These are phyloP conservation scores for Trichosanthes cucumerina DNA, from an alignment of 306 rosid genomes.

Conservation along the genomic window DNA sequence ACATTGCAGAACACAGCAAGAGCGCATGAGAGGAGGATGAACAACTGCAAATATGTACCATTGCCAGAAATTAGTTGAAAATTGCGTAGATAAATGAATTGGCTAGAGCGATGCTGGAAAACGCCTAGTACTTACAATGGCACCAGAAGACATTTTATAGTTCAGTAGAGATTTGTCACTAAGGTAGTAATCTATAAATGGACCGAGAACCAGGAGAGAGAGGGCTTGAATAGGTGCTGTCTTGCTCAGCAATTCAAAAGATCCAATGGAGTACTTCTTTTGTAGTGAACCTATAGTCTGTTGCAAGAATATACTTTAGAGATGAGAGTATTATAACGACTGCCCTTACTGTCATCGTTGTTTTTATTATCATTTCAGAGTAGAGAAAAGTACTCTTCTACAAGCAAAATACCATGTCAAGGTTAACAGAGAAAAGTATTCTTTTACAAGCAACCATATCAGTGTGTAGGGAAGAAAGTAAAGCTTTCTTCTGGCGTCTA, in stretches of 20 bases:
- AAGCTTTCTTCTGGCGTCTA: background rate
- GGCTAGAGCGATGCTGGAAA: background rate
- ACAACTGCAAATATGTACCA: slow-evolving; percentile 41
- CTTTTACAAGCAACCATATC: background rate
- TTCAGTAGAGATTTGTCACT: slow-evolving; percentile 50
- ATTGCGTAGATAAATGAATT: background rate
- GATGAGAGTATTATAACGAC: background rate
- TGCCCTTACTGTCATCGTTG: background rate
- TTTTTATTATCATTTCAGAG: background rate
- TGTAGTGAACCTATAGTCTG: slow-evolving; percentile 92
- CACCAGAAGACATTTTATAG: slow-evolving; percentile 67
- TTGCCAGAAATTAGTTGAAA: background rate
- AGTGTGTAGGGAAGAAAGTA: background rate
- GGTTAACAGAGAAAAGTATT: background rate
- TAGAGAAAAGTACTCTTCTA: background rate
- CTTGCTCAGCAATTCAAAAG: slow-evolving; percentile 91
- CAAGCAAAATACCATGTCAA: background rate
- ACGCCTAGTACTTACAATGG: slow-evolving; percentile 43
- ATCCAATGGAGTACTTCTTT: slow-evolving; percentile 90
- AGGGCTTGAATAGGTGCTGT: slow-evolving; percentile 91
- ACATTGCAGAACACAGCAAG: slow-evolving; percentile 79
- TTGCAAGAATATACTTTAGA: slow-evolving; percentile 16
- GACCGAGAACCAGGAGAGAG: slow-evolving; percentile 73
- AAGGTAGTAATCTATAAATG: slow-evolving; percentile 69
- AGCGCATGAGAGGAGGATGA: slow-evolving; percentile 67